Percentiles rank a stretch among this genome's conserved stretches.
Conservation (phyloP, 805 yeast genomes). For the Starmerella bombi region DNA sequence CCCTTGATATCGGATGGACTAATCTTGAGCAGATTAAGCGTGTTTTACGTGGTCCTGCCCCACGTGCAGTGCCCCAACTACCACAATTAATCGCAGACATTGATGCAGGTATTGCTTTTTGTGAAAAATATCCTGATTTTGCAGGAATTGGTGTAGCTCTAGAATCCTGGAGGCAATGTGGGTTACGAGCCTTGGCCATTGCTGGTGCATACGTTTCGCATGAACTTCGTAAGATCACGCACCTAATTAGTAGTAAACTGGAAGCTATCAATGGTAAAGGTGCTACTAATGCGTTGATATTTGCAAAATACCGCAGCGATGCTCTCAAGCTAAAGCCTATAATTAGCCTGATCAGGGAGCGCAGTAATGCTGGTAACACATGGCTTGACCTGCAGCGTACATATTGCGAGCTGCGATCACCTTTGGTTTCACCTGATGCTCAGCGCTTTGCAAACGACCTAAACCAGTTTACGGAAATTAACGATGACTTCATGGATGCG, state of each 20-base stretch:
- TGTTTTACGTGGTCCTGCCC: constrained; percentile 55
- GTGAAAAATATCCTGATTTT: constrained; percentile 42
- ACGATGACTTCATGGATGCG: constrained; percentile 12
- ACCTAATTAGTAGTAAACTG: constrained; percentile 5
- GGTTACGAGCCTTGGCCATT: constrained; percentile 66
- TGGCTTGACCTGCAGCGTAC: constrained; percentile 11
- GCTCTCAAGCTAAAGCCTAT: constrained; percentile 8
- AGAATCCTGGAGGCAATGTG: constrained; percentile 66
- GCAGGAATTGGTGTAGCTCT: constrained; percentile 58
- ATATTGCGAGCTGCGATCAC: constrained; percentile 10
- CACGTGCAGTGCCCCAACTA: constrained; percentile 44
- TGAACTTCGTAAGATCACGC: constrained; percentile 24
- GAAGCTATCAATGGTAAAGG: constrained; percentile 2
- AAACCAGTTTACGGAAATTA: constrained; percentile 19
- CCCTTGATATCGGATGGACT: constrained; percentile 47
- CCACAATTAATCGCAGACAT: constrained; percentile 41
- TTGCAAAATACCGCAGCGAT: constrained; percentile 19
- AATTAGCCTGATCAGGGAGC: constrained; percentile 6
- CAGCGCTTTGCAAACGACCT: constrained; percentile 16
- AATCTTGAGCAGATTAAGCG: constrained; percentile 56
- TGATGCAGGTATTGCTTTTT: constrained; percentile 54
- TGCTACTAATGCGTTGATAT: constrained; percentile 16
- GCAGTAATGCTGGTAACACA: not conserved
- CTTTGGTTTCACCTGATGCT: constrained; percentile 6
- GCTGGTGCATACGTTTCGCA: constrained; percentile 49